Evolutionary conservation across 169 alveolate species (phyloP), one percentile per base, ranked within the genome.

Genomic region (Cryptosporidium canis): DNA sequence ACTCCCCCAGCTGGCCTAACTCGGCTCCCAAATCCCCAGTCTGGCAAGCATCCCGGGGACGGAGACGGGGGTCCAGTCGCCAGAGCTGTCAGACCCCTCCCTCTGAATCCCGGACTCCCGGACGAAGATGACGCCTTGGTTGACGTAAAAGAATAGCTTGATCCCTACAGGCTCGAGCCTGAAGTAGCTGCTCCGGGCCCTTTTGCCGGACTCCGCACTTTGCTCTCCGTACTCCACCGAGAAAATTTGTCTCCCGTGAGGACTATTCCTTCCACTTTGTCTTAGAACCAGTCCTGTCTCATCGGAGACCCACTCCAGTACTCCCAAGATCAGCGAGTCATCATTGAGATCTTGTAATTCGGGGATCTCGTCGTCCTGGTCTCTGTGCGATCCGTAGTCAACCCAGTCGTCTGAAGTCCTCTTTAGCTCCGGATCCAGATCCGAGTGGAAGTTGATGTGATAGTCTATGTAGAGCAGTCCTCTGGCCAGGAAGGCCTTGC

Each of bases 381-480:
- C 83, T 9, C 21, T 21, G 44, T 29, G 45, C 18, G 56, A 21
- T 14, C 37, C 83, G 27, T 58, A 61, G 24, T 77, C 44, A 16
- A 77, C 39, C 87, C 87, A 77, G 16, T 24, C n/a, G n/a, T 4
- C 24, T 9, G 87, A 58, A 16, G 8, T 21, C 3, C 12, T 29
- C 39, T 77, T 63, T 12, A 21, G 33, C n/a, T 61, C 72, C 7
- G 29, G 39, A 77, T 21, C 35, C 24, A 53, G 27, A 5, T 58
- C 63, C 24, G 87, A 77, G 45, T 77, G 61, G 44, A 43, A 41
- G 43, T 77, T 55, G 24, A 77, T 41, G 64, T 77, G 71, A 77
- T 43, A 77, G 47, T 77, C 87, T 12, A 77, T 77, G n/a, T 43
- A 24, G 12, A 77, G 18, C n/a, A 77, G 58, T 56, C 87, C 87